Evolutionary conservation across 805 yeast species (phyloP).

Genomic region (Myxozyma mucilagina): DNA sequence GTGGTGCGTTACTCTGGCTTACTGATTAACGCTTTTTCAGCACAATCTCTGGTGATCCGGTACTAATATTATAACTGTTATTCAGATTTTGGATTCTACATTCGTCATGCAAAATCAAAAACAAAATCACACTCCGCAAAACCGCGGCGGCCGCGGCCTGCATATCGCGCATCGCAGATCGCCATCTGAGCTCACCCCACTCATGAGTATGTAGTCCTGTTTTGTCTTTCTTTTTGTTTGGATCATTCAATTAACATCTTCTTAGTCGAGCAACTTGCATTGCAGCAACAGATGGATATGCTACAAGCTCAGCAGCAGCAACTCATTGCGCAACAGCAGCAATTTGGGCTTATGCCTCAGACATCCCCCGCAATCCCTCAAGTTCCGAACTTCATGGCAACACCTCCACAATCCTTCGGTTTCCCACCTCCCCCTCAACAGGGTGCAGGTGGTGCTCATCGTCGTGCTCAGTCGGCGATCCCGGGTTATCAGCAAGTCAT

Average conservation of each 20-base stretch:
- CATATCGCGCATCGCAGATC: constrained; percentile 97
- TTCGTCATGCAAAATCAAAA: constrained; percentile 28
- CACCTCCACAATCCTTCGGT: constrained; percentile 17
- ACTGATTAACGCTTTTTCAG: too few species aligned
- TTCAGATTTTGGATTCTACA: background rate
- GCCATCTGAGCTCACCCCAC: constrained; percentile 89
- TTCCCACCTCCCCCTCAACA: constrained; percentile 9
- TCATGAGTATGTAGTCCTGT: constrained; percentile 60
- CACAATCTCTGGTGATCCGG: background rate
- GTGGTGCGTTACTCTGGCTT: too few species aligned
- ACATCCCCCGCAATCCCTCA: constrained; percentile 17
- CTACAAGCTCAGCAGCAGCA: constrained; percentile 94
- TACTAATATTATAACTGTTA: background rate
- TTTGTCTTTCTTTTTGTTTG: background rate
- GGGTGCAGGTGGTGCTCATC: constrained; percentile 34
- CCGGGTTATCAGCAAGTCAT: constrained; percentile 23
- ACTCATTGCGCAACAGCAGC: constrained; percentile 67
- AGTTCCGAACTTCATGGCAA: constrained; percentile 16
- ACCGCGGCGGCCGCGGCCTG: constrained; percentile 50
- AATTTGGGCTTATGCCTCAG: constrained; percentile 37
- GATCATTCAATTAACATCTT: background rate
- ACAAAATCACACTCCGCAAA: too few species aligned
- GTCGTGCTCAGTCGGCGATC: constrained; percentile 42
- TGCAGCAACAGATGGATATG: constrained; percentile 88
- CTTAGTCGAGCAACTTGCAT: constrained; percentile 62